Conservation (phyloP, 1,284 basidiomycete species). For the Golubevia sp. region DNA sequence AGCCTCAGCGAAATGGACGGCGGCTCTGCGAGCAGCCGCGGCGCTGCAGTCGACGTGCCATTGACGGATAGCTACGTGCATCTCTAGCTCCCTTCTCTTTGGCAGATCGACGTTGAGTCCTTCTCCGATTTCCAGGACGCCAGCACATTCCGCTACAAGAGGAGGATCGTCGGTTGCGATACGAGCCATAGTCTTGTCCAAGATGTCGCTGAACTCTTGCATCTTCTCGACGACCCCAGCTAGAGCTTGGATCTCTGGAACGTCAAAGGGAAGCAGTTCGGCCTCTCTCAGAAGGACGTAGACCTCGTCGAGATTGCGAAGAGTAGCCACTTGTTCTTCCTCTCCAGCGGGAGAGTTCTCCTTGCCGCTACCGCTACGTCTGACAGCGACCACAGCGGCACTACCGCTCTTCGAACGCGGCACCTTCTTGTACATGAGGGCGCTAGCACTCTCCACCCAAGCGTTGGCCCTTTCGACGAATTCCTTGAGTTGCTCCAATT, state of each 20-base stretch:
- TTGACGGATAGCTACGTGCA: slow-evolving; percentile 74
- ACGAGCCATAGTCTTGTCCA: slow-evolving; percentile 62
- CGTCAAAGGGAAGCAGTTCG: slow-evolving; percentile 77
- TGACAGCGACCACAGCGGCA: background rate
- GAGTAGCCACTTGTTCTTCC: slow-evolving; percentile 63
- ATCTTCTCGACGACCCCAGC: slow-evolving; percentile 70
- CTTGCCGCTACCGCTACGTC: slow-evolving; percentile 68
- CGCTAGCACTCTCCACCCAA: slow-evolving; percentile 74
- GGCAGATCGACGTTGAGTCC: slow-evolving; percentile 78
- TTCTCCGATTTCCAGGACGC: slow-evolving; percentile 71
- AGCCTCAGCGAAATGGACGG: slow-evolving; percentile 41
- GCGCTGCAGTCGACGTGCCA: slow-evolving; percentile 68
- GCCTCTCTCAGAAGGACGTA: slow-evolving; percentile 74
- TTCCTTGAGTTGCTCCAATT: slow-evolving; percentile 74
- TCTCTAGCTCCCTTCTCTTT: slow-evolving; percentile 75
- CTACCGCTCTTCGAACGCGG: slow-evolving; percentile 64
- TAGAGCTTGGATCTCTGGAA: slow-evolving; percentile 72
- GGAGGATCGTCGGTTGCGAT: slow-evolving; percentile 5
- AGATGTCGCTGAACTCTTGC: slow-evolving; percentile 68
- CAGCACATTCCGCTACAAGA: slow-evolving; percentile 70
- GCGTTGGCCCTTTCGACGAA: slow-evolving; percentile 80
- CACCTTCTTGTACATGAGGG: slow-evolving; percentile 73
- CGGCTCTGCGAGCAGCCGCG: slow-evolving; percentile 54
- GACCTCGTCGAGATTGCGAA: slow-evolving; percentile 72
- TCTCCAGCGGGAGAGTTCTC: slow-evolving; percentile 67